Percentiles rank a stretch among this genome's conserved stretches.
Conservation (phyloP, 257 asterid species). For the Capsicum baccatum region DNA sequence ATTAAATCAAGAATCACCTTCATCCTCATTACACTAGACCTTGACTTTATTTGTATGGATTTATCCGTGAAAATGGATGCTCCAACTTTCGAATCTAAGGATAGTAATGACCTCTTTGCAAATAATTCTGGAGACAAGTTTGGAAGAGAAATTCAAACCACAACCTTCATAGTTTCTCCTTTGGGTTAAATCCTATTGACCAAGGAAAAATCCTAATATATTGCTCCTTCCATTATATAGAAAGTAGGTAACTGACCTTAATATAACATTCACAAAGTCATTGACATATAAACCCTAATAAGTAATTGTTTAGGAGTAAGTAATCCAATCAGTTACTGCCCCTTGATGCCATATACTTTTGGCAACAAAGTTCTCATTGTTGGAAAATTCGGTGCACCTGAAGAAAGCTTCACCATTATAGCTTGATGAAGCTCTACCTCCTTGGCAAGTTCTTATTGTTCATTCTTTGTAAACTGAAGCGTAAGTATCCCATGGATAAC, state of each 20-base stretch:
- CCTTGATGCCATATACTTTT: not conserved
- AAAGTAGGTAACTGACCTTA: too few species aligned
- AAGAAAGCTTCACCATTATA: too few species aligned
- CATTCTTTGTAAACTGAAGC: too few species aligned
- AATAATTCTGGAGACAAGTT: not conserved
- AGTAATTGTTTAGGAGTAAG: not conserved
- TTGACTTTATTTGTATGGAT: not conserved
- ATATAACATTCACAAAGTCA: too few species aligned
- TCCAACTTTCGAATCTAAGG: not conserved
- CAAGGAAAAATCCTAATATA: not conserved
- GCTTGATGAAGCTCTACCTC: too few species aligned
- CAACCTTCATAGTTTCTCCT: not conserved
- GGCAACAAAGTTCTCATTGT: not conserved
- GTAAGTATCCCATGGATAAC: too few species aligned
- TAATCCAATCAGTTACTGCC: not conserved
- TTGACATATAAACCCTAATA: not conserved
- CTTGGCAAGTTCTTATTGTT: too few species aligned
- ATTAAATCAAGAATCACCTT: not conserved
- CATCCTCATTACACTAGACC: not conserved
- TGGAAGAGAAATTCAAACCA: not conserved
- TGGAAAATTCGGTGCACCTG: not conserved
- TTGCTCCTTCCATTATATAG: too few species aligned
- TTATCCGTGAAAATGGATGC: too few species aligned
- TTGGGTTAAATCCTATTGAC: not conserved
- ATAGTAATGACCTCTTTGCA: not conserved